phyloP scores from a whole-genome alignment of 2,329 filamentous ascomycete species.

The Tolypocladium tundrense region DNA sequence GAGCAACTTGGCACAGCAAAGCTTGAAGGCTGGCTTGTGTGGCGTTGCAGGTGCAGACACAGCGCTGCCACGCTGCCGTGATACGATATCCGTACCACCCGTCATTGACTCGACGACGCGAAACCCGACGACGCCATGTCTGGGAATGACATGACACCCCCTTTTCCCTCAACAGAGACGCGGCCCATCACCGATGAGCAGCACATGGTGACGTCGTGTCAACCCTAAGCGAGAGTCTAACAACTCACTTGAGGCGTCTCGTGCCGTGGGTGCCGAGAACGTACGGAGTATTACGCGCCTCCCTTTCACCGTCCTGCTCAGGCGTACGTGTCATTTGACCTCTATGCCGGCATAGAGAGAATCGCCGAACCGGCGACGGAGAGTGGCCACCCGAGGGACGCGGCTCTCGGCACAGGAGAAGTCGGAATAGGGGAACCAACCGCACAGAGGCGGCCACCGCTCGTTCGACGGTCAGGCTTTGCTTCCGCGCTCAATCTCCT shows the following conservation, averaged over 20 bases:
- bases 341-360: neutral
- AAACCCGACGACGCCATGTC: neutral
- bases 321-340: too few relatives aligned
- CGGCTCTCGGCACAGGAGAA: neutral
- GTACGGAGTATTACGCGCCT: neutral
- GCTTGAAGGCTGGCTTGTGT: neutral
- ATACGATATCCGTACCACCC: neutral
- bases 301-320: neutral
- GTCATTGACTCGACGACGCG: neutral
- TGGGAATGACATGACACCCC: neutral
- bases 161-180: neutral
- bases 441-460: neutral
- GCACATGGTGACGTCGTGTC: neutral
- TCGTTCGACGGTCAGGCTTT: neutral
- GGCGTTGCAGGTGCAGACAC: neutral
- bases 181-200: neutral
- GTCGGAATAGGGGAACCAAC: neutral
- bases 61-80: neutral
- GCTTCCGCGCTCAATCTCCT: slow-evolving; percentile 13
- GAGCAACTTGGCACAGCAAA: neutral
- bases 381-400: neutral
- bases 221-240: neutral
- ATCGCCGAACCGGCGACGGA: neutral
- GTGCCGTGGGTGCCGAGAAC: neutral
- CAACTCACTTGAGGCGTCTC: neutral